phyloP scores from a whole-genome alignment of 73 alveolate species.

The Symbiodinium natans region DNA sequence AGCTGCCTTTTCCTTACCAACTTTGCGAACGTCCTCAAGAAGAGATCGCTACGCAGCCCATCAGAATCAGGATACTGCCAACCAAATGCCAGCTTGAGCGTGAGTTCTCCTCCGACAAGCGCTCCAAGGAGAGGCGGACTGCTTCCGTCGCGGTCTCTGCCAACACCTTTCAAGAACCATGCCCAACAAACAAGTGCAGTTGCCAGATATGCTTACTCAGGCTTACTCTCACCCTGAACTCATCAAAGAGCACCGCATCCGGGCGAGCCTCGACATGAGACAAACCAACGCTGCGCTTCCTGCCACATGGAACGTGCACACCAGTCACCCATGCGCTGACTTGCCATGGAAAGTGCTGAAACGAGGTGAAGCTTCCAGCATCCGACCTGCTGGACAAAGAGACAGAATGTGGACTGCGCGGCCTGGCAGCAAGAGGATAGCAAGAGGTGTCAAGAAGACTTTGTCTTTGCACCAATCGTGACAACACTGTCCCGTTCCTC shows the following conservation, averaged over 20 bases:
- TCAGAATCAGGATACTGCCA: not conserved
- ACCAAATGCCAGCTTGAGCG: no score
- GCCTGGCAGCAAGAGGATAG: not conserved
- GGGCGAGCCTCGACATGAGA: not conserved
- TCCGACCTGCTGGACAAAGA: not conserved
- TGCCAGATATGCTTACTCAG: not conserved
- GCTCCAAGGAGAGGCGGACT: conserved; percentile 33
- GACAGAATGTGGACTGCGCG: not conserved
- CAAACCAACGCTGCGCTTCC: not conserved
- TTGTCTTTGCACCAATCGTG: no score
- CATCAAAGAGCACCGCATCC: no score
- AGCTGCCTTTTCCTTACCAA: conserved; percentile 44
- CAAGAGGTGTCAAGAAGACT: no score
- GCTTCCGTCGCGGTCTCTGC: conserved; percentile 46
- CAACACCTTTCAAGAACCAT: conserved; percentile 22
- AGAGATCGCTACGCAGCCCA: not conserved
- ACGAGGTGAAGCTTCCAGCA: not conserved
- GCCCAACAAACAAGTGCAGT: no score
- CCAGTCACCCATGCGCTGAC: not conserved
- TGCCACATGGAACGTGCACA: not conserved
- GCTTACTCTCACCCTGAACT: no score
- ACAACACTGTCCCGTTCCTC: no score
- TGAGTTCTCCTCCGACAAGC: conserved; percentile 7
- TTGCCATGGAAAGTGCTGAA: no score
- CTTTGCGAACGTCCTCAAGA: conserved; percentile 24